These are phyloP conservation scores for Cylindrotheca fusiformis DNA, from an alignment of 108 stramenopile species.

Conservation along the genomic window DNA sequence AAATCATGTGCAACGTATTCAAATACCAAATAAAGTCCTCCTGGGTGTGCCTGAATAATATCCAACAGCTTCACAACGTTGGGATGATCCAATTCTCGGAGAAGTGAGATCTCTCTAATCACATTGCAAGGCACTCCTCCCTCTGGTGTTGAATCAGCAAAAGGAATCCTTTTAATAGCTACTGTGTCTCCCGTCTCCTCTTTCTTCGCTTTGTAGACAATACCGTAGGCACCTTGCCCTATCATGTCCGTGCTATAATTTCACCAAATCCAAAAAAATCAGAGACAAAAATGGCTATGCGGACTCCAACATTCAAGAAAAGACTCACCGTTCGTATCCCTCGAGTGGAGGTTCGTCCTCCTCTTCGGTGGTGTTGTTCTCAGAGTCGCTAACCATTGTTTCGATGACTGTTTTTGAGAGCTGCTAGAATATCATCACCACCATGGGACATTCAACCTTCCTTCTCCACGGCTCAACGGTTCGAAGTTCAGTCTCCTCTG, in stretches of 20 bases:
- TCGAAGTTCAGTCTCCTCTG: too few relatives aligned
- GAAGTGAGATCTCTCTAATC: conserved; percentile 85
- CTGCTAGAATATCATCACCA: too few relatives aligned
- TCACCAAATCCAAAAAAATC: neutral
- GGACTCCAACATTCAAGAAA: neutral
- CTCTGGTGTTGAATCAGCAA: conserved; percentile 81
- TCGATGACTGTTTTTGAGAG: too few relatives aligned
- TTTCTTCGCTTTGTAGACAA: conserved; percentile 96
- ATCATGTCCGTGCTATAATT: conserved; percentile 90
- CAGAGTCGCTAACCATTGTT: neutral
- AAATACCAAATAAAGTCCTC: conserved; percentile 85
- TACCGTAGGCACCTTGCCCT: conserved; percentile 99
- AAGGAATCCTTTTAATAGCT: conserved; percentile 89
- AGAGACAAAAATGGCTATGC: neutral
- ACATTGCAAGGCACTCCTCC: conserved; percentile 90
- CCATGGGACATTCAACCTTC: too few relatives aligned
- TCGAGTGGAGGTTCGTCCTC: conserved; percentile 83
- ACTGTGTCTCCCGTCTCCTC: conserved; percentile 71
- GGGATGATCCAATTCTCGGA: conserved; percentile 82
- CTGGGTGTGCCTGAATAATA: conserved; percentile 77
- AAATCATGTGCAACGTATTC: conserved; percentile 85
- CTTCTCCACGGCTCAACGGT: too few relatives aligned
- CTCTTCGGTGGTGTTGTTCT: neutral
- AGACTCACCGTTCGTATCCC: conserved; percentile 76
- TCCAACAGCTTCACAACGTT: conserved; percentile 80